A percentile compares a stretch with the other conserved stretches of the same genome.
Conservation (phyloP, 257 asterid genomes). For the Dorcoceras hygrometricum region DNA sequence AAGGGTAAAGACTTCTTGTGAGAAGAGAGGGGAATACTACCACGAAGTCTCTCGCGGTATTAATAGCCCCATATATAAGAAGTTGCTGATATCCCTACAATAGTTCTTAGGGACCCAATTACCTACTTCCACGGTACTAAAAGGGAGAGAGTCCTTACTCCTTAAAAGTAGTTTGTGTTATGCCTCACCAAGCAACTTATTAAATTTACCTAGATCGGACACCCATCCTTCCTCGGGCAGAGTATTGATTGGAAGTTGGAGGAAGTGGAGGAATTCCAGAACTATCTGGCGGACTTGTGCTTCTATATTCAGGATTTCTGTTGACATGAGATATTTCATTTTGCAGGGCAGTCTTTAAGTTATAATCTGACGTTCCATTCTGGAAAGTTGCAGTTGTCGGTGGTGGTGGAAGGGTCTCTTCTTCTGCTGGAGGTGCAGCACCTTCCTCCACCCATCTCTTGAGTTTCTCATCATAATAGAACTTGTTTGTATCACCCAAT, state of each 20-base stretch:
- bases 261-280: constrained; percentile 94
- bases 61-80: no score
- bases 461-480: constrained; percentile 79
- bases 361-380: constrained; percentile 76
- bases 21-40: no score
- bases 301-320: constrained; percentile 56
- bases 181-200: background rate
- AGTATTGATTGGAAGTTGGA: constrained; percentile 83
- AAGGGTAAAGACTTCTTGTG: no score
- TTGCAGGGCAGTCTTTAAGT: constrained; percentile 60
- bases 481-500: constrained; percentile 86
- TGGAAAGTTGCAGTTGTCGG: constrained; percentile 68
- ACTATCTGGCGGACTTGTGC: constrained; percentile 53
- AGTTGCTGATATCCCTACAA: no score
- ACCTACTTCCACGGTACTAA: no score
- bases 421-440: constrained; percentile 62
- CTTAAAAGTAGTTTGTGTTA: background rate
- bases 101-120: no score
- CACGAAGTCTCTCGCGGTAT: no score
- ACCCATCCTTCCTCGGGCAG: constrained; percentile 80
- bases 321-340: constrained; percentile 47
- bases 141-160: no score
- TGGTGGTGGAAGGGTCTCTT: constrained; percentile 76
- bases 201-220: constrained; percentile 78
- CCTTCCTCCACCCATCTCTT: constrained; percentile 99